Evolutionary conservation across 2,329 filamentous ascomycete genomes (phyloP), one percentile per base, ranked within the genome.

Genomic region (Berkeleyomyces basicola): DNA sequence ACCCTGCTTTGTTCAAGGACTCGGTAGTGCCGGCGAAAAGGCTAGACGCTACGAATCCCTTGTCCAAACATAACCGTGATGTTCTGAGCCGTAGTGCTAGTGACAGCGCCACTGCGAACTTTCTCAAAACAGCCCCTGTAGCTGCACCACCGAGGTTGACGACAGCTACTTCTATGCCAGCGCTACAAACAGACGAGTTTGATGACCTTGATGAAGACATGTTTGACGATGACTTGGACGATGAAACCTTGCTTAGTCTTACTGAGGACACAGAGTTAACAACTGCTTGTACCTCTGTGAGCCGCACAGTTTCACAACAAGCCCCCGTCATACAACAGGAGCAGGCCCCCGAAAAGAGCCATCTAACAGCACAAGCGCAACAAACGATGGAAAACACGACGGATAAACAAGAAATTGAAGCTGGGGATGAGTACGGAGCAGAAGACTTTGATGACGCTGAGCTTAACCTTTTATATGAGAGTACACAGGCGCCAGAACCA

Each of bases 391-490:
- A 39, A 3, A 36, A 23, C 37, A 39, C 10, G 14, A 40, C 23
- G 23, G 42, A 51, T 4, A 36, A 51, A 33, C 31, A 51, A 11
- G 23, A 14, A 3, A 51, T 3, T 11, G 36, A 67, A 7, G 53
- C 63, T 47, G 68, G 68, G 3, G 79, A 78, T 0, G 79, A 82
- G 64, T 83, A 81, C 63, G 79, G 76, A 3, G 79, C 80, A 64
- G 78, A 79, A 51, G 81, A 83, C 43, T 77, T 83, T 64, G 82
- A 85, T 67, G 82, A 85, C 51, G 81, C 84, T 60, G 74, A 78
- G 0, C 74, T 85, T 4, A 74, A 47, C 9, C 37, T 42, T 36
- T 7, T 40, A 23, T 61, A 43, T 55, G 76, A 75, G 2, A 77
- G 69, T 49, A 68, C 63, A 33, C 63, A 65, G n/a, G 47, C 77